Evolutionary conservation across 768 basidiomycete species (phyloP).

Genomic region (Tylopilus plumbeoviolaceoides): DNA sequence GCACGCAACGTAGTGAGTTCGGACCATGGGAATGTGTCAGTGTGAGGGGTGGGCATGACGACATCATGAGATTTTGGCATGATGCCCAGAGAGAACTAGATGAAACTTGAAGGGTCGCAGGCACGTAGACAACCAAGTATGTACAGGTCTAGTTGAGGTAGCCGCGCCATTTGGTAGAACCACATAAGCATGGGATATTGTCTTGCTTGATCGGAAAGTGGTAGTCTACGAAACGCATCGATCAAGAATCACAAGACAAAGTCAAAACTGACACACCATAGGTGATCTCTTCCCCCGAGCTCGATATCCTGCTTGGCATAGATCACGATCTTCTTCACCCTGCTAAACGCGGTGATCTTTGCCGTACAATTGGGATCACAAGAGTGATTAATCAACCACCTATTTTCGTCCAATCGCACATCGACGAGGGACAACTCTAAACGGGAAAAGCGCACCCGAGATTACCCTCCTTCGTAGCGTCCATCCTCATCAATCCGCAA

Average conservation of each 20-base stretch:
- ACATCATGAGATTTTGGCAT: slow-evolving; percentile 11
- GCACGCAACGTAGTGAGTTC: slow-evolving; percentile 29
- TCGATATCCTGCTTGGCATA: slow-evolving; percentile 97
- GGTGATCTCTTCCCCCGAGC: slow-evolving; percentile 95
- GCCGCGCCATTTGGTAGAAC: slow-evolving; percentile 87
- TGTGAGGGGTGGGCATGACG: slow-evolving; percentile 18
- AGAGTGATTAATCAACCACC: slow-evolving; percentile 97
- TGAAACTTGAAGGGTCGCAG: background rate
- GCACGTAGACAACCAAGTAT: background rate
- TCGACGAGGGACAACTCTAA: no score
- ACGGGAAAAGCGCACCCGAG: slow-evolving; percentile 75
- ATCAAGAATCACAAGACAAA: background rate
- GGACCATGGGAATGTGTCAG: slow-evolving; percentile 9
- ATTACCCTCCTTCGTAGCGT: no score
- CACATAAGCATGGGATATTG: slow-evolving; percentile 91
- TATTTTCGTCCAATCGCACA: slow-evolving; percentile 27
- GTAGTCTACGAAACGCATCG: slow-evolving; percentile 60
- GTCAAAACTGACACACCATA: slow-evolving; percentile 59
- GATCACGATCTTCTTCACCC: slow-evolving; percentile 98
- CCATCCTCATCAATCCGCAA: no score
- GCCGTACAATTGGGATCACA: slow-evolving; percentile 94
- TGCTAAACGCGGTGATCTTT: slow-evolving; percentile 86
- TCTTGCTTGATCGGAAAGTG: slow-evolving; percentile 99
- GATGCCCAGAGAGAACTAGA: slow-evolving; percentile 2
- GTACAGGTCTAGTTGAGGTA: slow-evolving; percentile 76